Evolutionary conservation across 306 rosid species (phyloP).

Genomic region (Hippophae gyantsensis): DNA sequence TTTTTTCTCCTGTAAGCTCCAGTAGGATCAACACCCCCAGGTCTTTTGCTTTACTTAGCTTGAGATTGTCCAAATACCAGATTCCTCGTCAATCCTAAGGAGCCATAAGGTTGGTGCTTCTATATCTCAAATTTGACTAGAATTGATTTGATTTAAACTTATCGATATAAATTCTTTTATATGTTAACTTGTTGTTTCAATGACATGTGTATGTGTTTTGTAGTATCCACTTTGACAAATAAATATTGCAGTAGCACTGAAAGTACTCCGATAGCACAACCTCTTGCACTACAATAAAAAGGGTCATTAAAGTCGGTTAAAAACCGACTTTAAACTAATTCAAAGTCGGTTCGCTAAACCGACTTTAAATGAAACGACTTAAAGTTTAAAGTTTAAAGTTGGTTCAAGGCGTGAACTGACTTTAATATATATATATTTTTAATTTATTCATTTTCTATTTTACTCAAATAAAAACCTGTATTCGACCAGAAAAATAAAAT

Average conservation of each 20-base stretch:
- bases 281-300: too few species aligned
- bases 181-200: slow-evolving; percentile 1
- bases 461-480: too few species aligned
- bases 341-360: too few species aligned
- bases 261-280: slow-evolving; percentile 43
- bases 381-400: too few species aligned
- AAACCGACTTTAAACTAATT: too few species aligned
- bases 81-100: slow-evolving; percentile 44
- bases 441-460: too few species aligned
- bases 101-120: slow-evolving; percentile 39
- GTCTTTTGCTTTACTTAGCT: slow-evolving; percentile 56
- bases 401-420: too few species aligned
- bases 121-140: slow-evolving; percentile 18
- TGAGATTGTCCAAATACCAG: slow-evolving; percentile 40
- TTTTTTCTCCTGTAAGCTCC: slow-evolving; percentile 32
- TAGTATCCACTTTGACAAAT: slow-evolving; percentile 42
- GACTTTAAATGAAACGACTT: too few species aligned
- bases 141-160: slow-evolving; percentile 2
- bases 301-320: too few species aligned
- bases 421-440: too few species aligned
- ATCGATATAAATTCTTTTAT: not conserved
- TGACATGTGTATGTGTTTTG: slow-evolving; percentile 10
- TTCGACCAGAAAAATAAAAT: too few species aligned
- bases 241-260: slow-evolving; percentile 68
- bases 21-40: slow-evolving; percentile 44